A percentile compares a stretch with the other conserved stretches of the same genome.
phyloP scores from a whole-genome alignment of 2,329 filamentous ascomycete species.

The Setomelanomma holmii region DNA sequence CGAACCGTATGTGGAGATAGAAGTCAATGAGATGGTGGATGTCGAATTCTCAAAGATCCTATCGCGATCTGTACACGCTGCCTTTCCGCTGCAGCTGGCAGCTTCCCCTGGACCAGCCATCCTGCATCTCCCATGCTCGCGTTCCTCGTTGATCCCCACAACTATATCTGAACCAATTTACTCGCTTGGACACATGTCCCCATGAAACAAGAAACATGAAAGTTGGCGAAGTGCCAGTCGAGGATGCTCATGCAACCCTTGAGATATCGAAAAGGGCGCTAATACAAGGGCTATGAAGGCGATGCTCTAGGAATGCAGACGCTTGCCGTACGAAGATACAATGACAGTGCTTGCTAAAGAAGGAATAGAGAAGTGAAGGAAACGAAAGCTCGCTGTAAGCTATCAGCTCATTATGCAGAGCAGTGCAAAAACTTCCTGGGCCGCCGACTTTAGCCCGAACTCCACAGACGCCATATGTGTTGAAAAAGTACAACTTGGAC shows the following conservation, averaged over 20 bases:
- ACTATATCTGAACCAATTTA: background rate
- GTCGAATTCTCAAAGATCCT: background rate
- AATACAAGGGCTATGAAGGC: conserved; percentile 1
- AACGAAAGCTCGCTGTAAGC: conserved; percentile 44
- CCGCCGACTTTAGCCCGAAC: conserved; percentile 15
- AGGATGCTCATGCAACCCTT: conserved; percentile 13
- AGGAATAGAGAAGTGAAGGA: background rate
- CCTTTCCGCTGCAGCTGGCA: conserved; percentile 1
- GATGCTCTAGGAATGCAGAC: background rate
- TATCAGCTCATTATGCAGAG: conserved; percentile 34
- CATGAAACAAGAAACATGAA: conserved; percentile 11
- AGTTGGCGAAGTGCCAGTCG: conserved; percentile 10
- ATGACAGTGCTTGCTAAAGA: background rate
- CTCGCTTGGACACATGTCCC: background rate
- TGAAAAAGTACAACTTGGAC: conserved; percentile 32
- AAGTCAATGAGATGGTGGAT: background rate
- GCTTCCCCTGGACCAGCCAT: conserved; percentile 28
- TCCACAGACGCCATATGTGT: conserved; percentile 33
- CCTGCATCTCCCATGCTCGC: conserved; percentile 13
- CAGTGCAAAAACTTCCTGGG: conserved; percentile 10
- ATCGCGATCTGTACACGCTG: background rate
- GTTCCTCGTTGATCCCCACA: background rate
- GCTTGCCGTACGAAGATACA: no score
- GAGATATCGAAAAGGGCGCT: background rate
- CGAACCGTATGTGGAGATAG: background rate